These are phyloP conservation scores for Syzygium aromaticum DNA, from an alignment of 345 rosid genomes.

Conservation along the genomic window DNA sequence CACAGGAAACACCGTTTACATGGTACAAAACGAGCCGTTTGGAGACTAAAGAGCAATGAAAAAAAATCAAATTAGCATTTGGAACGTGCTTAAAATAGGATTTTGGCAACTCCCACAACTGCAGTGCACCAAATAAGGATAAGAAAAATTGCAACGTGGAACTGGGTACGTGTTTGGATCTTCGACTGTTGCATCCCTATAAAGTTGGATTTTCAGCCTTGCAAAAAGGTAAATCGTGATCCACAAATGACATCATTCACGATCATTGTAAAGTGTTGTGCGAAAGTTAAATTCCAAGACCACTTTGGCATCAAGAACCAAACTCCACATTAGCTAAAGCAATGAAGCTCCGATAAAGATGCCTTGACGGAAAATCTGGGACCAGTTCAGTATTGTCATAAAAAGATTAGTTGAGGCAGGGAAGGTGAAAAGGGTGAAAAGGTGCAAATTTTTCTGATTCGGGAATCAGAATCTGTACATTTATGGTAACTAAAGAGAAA, in stretches of 20 bases:
- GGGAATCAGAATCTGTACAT: not conserved
- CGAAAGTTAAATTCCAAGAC: not conserved
- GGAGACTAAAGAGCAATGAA: not conserved
- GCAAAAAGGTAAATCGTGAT: not conserved
- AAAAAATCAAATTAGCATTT: not conserved
- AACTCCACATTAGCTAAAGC: not conserved
- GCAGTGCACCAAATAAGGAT: not conserved
- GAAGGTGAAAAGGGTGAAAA: not conserved
- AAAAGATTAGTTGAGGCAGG: not conserved
- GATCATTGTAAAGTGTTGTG: not conserved
- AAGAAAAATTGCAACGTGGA: not conserved
- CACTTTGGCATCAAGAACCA: not conserved
- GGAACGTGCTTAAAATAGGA: not conserved
- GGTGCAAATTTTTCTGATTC: not conserved
- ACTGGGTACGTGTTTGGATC: not conserved
- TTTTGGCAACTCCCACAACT: not conserved
- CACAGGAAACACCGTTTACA: not conserved
- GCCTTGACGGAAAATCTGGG: not conserved
- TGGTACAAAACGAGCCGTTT: not conserved
- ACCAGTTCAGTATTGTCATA: not conserved
- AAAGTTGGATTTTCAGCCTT: not conserved
- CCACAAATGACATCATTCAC: not conserved
- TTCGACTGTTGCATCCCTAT: not conserved
- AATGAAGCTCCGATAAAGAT: not conserved
- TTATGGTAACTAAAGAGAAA: not conserved